A percentile compares a stretch with the other conserved stretches of the same genome.
Conservation (phyloP, 306 rosid genomes). For the Acacia acuminata region DNA sequence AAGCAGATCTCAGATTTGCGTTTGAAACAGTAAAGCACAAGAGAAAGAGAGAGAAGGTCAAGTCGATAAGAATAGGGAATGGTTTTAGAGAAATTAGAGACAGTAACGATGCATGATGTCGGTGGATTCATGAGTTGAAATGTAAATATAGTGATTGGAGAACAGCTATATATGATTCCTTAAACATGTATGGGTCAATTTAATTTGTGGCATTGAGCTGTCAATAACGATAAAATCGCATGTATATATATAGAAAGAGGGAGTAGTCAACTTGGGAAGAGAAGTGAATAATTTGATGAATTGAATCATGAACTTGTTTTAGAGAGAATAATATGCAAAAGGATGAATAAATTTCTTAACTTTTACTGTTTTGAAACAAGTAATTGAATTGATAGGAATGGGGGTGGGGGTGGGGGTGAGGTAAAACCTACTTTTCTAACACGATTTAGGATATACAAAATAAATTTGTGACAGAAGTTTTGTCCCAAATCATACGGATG, state of each 20-base stretch:
- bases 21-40: not conserved
- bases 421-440: no score
- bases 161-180: not conserved
- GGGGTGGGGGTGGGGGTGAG: no score
- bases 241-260: no score
- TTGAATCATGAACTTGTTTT: no score
- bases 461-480: no score
- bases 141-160: not conserved
- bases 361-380: no score
- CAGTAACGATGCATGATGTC: no score
- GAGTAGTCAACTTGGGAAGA: not conserved
- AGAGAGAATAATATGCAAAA: no score
- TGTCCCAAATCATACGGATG: no score
- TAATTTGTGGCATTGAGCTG: not conserved
- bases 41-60: not conserved
- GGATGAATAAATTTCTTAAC: no score
- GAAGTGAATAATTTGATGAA: not conserved
- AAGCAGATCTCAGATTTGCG: not conserved
- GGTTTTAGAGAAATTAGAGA: not conserved
- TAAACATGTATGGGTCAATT: not conserved
- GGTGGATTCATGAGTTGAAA: not conserved
- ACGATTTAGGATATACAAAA: no score
- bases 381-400: no score
- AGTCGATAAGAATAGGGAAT: not conserved
- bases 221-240: not conserved